A percentile compares a stretch with the other conserved stretches of the same genome.
phyloP scores from a whole-genome alignment of 2,329 filamentous ascomycete genomes.

The Aspergillus proliferans region DNA sequence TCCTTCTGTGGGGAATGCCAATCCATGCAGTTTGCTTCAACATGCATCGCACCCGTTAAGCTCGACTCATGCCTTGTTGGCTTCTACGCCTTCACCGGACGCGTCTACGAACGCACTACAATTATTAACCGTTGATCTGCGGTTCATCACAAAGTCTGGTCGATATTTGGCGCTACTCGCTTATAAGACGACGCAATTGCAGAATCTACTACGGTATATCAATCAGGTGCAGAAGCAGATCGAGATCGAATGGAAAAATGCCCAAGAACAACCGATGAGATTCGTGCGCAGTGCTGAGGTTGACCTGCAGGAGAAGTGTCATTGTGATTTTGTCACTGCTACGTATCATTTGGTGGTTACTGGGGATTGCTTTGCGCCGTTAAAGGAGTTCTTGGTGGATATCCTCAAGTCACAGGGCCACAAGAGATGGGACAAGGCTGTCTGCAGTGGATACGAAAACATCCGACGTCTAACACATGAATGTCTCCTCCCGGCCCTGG shows the following conservation, averaged over 20 bases:
- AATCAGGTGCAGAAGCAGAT: slow-evolving; percentile 75
- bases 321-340: slow-evolving; percentile 64
- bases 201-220: slow-evolving; percentile 80
- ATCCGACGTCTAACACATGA: slow-evolving; percentile 75
- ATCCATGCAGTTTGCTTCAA: slow-evolving; percentile 39
- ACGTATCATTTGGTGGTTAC: slow-evolving; percentile 80
- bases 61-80: slow-evolving; percentile 71
- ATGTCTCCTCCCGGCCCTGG: slow-evolving; percentile 80
- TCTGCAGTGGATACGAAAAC: slow-evolving; percentile 68
- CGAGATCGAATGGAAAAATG: slow-evolving; percentile 73
- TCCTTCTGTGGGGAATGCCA: slow-evolving; percentile 32
- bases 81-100: slow-evolving; percentile 27
- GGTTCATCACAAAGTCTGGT: slow-evolving; percentile 67
- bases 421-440: slow-evolving; percentile 90
- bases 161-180: slow-evolving; percentile 78
- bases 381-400: slow-evolving; percentile 85
- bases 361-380: slow-evolving; percentile 66
- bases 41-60: slow-evolving; percentile 68
- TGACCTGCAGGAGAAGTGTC: slow-evolving; percentile 60
- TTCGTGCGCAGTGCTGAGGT: slow-evolving; percentile 74
- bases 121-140: slow-evolving; percentile 73
- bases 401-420: slow-evolving; percentile 66
- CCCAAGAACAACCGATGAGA: slow-evolving; percentile 69
- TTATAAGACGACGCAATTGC: slow-evolving; percentile 78
- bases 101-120: slow-evolving; percentile 34